These are phyloP conservation scores for Ophiostoma australiae DNA, from an alignment of 2,329 filamentous ascomycete species.

Conservation along the genomic window DNA sequence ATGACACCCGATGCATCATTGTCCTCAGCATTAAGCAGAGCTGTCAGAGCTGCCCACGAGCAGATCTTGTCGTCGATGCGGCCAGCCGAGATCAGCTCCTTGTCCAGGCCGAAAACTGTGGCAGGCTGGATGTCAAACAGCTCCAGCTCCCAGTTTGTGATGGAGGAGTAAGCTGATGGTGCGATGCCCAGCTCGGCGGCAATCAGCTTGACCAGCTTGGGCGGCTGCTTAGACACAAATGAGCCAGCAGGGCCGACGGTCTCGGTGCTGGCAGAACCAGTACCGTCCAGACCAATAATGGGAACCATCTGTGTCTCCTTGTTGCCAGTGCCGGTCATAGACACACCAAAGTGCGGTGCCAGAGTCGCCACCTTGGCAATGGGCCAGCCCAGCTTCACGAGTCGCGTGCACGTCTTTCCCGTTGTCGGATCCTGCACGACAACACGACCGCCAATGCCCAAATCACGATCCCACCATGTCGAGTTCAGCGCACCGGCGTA, in stretches of 20 bases:
- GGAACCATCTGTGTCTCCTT: conserved; percentile 90
- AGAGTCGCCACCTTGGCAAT: conserved; percentile 86
- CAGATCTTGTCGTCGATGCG: conserved; percentile 97
- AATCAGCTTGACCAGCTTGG: conserved; percentile 78
- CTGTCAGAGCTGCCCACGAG: conserved; percentile 85
- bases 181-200: conserved; percentile 69
- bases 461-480: conserved; percentile 97
- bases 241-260: conserved; percentile 59
- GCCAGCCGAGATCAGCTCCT: conserved; percentile 90
- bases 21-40: conserved; percentile 60
- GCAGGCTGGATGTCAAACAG: conserved; percentile 88
- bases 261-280: conserved; percentile 46
- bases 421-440: conserved; percentile 67
- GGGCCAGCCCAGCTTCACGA: conserved; percentile 92
- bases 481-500: conserved; percentile 83
- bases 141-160: conserved; percentile 96
- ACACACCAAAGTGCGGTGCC: conserved; percentile 86
- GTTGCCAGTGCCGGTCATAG: conserved; percentile 64
- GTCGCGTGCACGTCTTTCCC: conserved; percentile 71
- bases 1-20: conserved; percentile 61
- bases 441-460: conserved; percentile 84
- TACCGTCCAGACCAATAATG: conserved; percentile 82
- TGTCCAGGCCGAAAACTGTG: conserved; percentile 75
- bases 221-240: conserved; percentile 80
- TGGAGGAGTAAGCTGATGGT: conserved; percentile 58